phyloP scores from a whole-genome alignment of 768 basidiomycete genomes.

The Lentinula raphanica region DNA sequence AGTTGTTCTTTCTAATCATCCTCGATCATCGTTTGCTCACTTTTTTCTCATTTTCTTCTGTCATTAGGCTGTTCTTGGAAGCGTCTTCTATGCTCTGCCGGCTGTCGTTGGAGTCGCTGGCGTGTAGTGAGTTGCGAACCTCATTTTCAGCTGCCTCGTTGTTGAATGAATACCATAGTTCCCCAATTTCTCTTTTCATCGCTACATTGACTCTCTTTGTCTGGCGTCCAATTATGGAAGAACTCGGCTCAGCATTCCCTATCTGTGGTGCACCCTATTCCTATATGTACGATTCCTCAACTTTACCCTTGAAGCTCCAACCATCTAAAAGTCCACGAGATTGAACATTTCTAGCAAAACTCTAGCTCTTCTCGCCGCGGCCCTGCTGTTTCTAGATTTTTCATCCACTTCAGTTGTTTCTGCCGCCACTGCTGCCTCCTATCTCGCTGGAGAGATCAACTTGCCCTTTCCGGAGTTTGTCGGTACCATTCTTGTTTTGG shows the following conservation, averaged over 20 bases:
- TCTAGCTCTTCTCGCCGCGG: constrained; percentile 59
- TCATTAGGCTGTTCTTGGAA: constrained; percentile 47
- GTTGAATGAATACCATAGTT: constrained; percentile 34
- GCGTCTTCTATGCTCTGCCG: constrained; percentile 67
- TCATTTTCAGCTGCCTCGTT: not conserved
- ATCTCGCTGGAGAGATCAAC: constrained; percentile 57
- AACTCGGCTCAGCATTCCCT: constrained; percentile 64
- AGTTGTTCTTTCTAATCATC: not conserved
- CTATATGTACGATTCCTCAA: constrained; percentile 43
- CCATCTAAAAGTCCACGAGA: no score
- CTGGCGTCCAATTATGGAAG: constrained; percentile 74
- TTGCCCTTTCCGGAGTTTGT: constrained; percentile 54
- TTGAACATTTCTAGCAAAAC: constrained; percentile 60
- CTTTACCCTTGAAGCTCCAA: not conserved
- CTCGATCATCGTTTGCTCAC: not conserved
- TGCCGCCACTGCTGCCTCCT: constrained; percentile 65
- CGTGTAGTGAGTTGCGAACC: constrained; percentile 49
- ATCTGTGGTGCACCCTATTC: constrained; percentile 69
- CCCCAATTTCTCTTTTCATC: constrained; percentile 62
- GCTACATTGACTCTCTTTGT: constrained; percentile 59
- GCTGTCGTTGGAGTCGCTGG: constrained; percentile 55
- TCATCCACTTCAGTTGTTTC: constrained; percentile 67
- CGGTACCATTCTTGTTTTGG: constrained; percentile 47
- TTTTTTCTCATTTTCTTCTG: not conserved
- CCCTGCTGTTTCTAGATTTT: constrained; percentile 67